These are phyloP conservation scores for Sphagnum magellanicum DNA, from an alignment of 228 moss, liverwort and hornwort genomes.

Conservation along the genomic window DNA sequence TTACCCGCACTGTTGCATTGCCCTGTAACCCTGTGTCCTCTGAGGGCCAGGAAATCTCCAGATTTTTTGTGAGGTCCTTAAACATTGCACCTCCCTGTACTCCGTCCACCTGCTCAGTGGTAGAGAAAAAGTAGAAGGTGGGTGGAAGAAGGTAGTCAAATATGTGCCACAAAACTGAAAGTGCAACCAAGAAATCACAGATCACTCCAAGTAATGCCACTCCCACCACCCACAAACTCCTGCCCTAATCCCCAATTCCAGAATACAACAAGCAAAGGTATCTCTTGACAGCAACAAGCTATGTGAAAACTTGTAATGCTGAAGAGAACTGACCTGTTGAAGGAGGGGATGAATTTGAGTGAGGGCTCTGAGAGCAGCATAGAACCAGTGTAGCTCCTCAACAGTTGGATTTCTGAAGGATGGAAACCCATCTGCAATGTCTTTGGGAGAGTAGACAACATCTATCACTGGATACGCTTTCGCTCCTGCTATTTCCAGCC, in stretches of 20 bases:
- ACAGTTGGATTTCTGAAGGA: constrained; percentile 37
- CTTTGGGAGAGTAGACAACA: constrained; percentile 33
- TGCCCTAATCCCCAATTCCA: too few relatives aligned
- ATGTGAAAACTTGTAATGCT: too few relatives aligned
- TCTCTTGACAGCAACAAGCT: too few relatives aligned
- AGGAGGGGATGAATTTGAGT: constrained; percentile 51
- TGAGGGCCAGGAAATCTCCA: constrained; percentile 36
- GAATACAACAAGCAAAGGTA: too few relatives aligned
- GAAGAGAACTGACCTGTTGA: constrained; percentile 13
- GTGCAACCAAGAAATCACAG: too few relatives aligned
- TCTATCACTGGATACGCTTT: constrained; percentile 41
- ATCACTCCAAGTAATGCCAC: too few relatives aligned
- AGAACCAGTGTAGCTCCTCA: constrained; percentile 52
- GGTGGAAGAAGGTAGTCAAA: too few relatives aligned
- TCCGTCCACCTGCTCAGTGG: not conserved
- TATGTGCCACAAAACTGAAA: too few relatives aligned
- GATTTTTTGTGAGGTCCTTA: constrained; percentile 37
- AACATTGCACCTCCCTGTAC: constrained; percentile 7
- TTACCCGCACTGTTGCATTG: constrained; percentile 33
- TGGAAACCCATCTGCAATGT: constrained; percentile 36
- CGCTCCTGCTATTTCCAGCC: constrained; percentile 10
- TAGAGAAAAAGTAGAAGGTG: too few relatives aligned
- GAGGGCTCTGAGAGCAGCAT: constrained; percentile 40
- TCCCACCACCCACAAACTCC: too few relatives aligned
- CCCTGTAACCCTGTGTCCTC: constrained; percentile 42